Evolutionary conservation across 495 filamentous ascomycete species (phyloP), one percentile per base, ranked within the genome.

Genomic region (Penicillium coprophilum): DNA sequence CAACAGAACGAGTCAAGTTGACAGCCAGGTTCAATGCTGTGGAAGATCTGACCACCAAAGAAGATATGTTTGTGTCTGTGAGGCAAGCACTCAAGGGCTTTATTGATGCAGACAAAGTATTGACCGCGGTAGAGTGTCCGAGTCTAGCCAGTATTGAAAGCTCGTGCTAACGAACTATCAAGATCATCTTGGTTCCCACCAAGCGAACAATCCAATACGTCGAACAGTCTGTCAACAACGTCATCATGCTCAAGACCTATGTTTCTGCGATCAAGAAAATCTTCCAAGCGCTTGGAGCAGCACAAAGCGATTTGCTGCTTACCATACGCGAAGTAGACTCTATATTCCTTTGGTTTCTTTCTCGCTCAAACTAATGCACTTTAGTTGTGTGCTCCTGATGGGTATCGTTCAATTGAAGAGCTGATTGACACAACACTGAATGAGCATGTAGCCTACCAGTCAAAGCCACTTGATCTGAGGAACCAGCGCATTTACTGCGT

Each of bases 401-500:
- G 77, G n/a, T 77, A 87, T 39, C 74, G 71, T 20, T 76, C 78
- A 5, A 77, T 92, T 4, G 75, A 87, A 50, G 67, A 77, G 8
- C 61, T 90, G 3, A 92, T 97, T 52, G 74, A 83, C 46, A 69
- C 75, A 27, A 85, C 84, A 0, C 87, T 98, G 59, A 96, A 97
- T 55, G 83, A 89, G 46, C 87, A 94, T 68, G 87, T 89, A 1
- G 80, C 78, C 4, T 96, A 88, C 63, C 86, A 90, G 59, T 90
- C 81, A 47, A 83, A 85, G 39, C 90, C 94, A 3, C 80, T 97
- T 10, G 94, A 96, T 56, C 76, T 96, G 50, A 83, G 92, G 49
- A 95, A 97, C 62, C 95, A 98, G 69, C 80, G 94, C 46, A 91
- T 90, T 12, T 96, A 96, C 72, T 94, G 94, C 50, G 84, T 98